These are phyloP conservation scores for Hanseniaspora mollemarum DNA, from an alignment of 805 yeast genomes.

Conservation along the genomic window DNA sequence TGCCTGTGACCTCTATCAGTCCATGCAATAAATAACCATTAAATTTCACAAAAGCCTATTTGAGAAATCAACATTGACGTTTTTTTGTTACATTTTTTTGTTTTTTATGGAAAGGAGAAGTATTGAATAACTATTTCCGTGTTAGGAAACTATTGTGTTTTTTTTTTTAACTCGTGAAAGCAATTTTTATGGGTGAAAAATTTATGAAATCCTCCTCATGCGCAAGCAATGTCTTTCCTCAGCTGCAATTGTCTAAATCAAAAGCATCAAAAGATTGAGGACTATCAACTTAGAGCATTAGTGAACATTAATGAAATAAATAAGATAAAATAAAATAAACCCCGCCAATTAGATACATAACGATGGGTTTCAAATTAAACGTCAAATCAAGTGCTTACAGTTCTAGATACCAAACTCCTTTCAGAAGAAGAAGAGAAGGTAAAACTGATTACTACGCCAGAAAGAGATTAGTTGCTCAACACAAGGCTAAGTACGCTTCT, in stretches of 20 bases:
- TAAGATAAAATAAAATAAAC: neutral
- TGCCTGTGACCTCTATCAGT: too few species aligned
- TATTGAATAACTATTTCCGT: neutral
- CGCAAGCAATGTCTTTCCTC: too few species aligned
- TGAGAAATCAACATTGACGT: neutral
- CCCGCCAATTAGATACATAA: slow-evolving; percentile 12
- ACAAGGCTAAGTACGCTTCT: slow-evolving; percentile 98
- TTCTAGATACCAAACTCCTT: slow-evolving; percentile 99
- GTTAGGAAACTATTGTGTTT: neutral
- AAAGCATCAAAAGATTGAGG: too few species aligned
- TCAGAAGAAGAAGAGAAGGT: slow-evolving; percentile 99
- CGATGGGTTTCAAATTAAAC: slow-evolving; percentile 58
- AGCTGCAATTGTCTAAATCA: too few species aligned
- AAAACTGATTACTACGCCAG: slow-evolving; percentile 99
- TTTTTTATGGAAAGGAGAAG: neutral
- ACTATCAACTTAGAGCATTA: too few species aligned
- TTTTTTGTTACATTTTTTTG: neutral
- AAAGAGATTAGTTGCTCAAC: slow-evolving; percentile 98
- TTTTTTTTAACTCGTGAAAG: neutral
- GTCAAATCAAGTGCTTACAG: slow-evolving; percentile 85
- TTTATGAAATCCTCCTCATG: too few species aligned
- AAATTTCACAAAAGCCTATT: neutral
- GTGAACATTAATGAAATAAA: too few species aligned
- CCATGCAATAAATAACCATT: too few species aligned
- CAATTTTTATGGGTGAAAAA: too few species aligned